Base-by-base conservation (phyloP, 257 asterid genomes). In the Perilla frutescens region DNA sequence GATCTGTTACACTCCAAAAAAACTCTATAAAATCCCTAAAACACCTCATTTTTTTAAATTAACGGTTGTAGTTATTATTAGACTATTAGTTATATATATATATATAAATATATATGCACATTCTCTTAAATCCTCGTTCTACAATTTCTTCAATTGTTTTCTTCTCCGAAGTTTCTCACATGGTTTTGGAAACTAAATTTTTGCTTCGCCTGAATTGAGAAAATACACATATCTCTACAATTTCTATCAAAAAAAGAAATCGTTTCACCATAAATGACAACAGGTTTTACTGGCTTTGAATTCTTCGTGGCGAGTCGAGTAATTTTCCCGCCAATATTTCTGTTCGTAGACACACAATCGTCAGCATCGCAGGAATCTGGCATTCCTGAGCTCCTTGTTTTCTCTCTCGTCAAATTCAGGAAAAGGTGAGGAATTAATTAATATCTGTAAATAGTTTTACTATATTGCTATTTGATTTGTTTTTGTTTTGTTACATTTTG, bases 201-300 rank as follows among this genome's bases (percentile, higher is more conserved):
- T 29, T 4, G 11, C 26, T 47, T 57, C 1, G n/a, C 26, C 26
- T 45, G 4, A 47, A 29, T 13, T 32, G 31, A 47, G 57, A 65
- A 31, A 65, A 5, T 1, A 59, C 5, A 9, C 2, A 34, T 2
- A 11, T 34, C 37, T 2, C 37, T 34, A 34, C 37, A 34, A 34
- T 34, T 34, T 8, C n/a, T 5, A 2, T 15, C 26, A 3, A 1
- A 2, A 34, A 34, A 0, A 34, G 1, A 2, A 34, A 34, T 34
- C 36, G 20, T 69, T 53, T 26, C 66, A 56, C 85, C 90, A 81
- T 91, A 91, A 91, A 91, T 91, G 97, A 87, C 96, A 83, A 91
- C 31, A 89, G 75, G 75, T 70, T 71, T 83, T 66, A 15, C 77
- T 58, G 86, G 86, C 39, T 43, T 77, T 81, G 56, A 74, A 70